Evolutionary conservation across 2,329 filamentous ascomycete genomes (phyloP).

Genomic region (Reticulascus tulasneorum): DNA sequence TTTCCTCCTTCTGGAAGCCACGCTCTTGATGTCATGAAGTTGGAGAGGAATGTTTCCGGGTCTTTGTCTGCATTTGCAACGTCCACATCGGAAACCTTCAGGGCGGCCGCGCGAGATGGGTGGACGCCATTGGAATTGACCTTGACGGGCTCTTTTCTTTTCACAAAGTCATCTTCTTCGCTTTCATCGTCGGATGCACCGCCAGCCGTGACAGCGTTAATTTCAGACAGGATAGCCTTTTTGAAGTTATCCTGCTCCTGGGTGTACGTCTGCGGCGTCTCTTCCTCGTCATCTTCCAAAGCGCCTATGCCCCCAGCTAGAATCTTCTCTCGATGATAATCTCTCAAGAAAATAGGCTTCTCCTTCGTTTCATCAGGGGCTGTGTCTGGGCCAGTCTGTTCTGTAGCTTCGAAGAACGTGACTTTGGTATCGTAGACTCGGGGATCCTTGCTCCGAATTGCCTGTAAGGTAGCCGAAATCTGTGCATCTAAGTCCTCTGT

Average conservation of each 20-base stretch:
- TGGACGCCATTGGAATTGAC: constrained; percentile 45
- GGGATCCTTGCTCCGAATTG: constrained; percentile 87
- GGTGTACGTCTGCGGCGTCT: constrained; percentile 66
- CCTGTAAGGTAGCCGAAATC: constrained; percentile 80
- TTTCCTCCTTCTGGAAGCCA: constrained; percentile 69
- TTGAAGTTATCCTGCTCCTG: constrained; percentile 87
- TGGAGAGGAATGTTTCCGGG: constrained; percentile 88
- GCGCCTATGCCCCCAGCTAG: constrained; percentile 64
- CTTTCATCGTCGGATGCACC: constrained; percentile 47
- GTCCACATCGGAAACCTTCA: constrained; percentile 54
- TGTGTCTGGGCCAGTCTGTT: constrained; percentile 20
- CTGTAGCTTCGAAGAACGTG: constrained; percentile 65
- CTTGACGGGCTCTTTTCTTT: constrained; percentile 59
- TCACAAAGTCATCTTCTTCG: constrained; percentile 68
- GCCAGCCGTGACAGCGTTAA: constrained; percentile 66
- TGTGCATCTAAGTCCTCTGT: constrained; percentile 82
- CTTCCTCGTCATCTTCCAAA: constrained; percentile 54
- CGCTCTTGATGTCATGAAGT: constrained; percentile 87
- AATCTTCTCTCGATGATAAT: constrained; percentile 92
- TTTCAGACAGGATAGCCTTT: constrained; percentile 71
- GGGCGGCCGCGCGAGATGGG: constrained; percentile 45
- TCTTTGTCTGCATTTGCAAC: constrained; percentile 78
- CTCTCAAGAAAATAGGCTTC: constrained; percentile 78
- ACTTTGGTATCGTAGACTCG: constrained; percentile 77
- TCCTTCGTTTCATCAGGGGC: constrained; percentile 56